A percentile compares a stretch with the other conserved stretches of the same genome.
Evolutionary conservation across 2,329 filamentous ascomycete species (phyloP).

Genomic region (Cryphonectria naterciae): DNA sequence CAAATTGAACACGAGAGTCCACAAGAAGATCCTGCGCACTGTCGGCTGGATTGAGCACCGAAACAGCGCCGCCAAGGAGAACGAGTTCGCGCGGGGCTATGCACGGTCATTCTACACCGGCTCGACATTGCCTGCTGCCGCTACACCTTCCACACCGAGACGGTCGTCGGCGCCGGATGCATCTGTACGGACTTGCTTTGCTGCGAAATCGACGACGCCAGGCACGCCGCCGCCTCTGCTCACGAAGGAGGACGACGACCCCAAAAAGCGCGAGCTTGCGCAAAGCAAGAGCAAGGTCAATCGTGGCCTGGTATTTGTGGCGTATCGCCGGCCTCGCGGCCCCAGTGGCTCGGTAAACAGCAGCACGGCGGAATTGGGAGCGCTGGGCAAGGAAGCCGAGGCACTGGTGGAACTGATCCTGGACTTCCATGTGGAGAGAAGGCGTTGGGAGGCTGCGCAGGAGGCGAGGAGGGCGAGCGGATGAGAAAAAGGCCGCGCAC

Average conservation of each 20-base stretch:
- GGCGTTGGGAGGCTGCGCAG: conserved; percentile 24
- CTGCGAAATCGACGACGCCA: conserved; percentile 1
- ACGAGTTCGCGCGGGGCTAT: conserved; percentile 57
- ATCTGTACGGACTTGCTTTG: conserved; percentile 29
- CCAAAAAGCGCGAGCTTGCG: background rate
- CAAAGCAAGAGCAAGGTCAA: conserved; percentile 39
- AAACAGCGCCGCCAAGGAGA: conserved; percentile 44
- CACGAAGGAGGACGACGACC: background rate
- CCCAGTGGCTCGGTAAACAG: conserved; percentile 43
- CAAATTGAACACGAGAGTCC: conserved; percentile 53
- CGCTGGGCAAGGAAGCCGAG: conserved; percentile 54
- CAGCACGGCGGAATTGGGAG: conserved; percentile 48
- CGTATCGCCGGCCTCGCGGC: conserved; percentile 53
- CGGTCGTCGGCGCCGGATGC: conserved; percentile 18
- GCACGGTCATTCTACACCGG: conserved; percentile 56
- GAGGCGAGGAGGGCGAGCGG: conserved; percentile 19
- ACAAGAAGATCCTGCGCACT: conserved; percentile 51
- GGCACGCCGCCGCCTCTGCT: background rate
- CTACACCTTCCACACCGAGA: background rate
- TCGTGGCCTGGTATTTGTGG: conserved; percentile 60
- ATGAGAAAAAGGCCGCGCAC: background rate
- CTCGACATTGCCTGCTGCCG: conserved; percentile 24
- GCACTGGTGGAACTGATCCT: conserved; percentile 57
- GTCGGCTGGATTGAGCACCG: conserved; percentile 59
- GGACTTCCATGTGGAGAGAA: conserved; percentile 46